phyloP scores from a whole-genome alignment of 2,329 filamentous ascomycete species.

The Periconia macrospinosa region DNA sequence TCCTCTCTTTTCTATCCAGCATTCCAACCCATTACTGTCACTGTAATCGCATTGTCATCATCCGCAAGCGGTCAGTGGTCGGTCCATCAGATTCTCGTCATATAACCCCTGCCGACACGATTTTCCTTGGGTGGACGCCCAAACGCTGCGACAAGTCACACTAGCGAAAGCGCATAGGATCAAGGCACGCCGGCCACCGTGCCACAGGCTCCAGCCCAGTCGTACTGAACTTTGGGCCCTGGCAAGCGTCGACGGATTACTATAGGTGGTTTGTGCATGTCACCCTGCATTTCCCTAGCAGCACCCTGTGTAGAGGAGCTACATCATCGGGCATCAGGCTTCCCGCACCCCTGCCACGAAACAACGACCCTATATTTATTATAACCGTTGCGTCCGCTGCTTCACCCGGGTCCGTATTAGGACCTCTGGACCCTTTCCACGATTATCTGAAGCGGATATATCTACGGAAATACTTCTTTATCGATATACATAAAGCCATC shows the following conservation, averaged over 20 bases:
- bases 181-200: conserved; percentile 19
- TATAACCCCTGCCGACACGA: neutral
- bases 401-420: neutral
- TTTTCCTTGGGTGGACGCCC: neutral
- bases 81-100: neutral
- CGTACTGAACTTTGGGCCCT: conserved; percentile 1
- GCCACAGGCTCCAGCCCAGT: conserved; percentile 4
- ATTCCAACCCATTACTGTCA: neutral
- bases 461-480: neutral
- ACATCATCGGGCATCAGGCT: conserved; percentile 36
- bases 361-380: neutral
- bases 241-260: conserved; percentile 7
- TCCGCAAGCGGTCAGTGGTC: neutral
- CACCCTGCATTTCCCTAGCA: conserved; percentile 2
- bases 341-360: conserved; percentile 17
- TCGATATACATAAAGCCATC: neutral
- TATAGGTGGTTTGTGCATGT: neutral
- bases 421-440: neutral
- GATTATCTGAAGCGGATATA: neutral
- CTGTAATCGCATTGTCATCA: no score
- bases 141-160: neutral
- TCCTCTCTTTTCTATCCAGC: neutral
- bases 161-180: conserved; percentile 11
- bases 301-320: conserved; percentile 19
- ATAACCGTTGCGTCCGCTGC: conserved; percentile 1